Evolutionary conservation across 1,284 basidiomycete genomes (phyloP).

Genomic region (Meira nashicola): DNA sequence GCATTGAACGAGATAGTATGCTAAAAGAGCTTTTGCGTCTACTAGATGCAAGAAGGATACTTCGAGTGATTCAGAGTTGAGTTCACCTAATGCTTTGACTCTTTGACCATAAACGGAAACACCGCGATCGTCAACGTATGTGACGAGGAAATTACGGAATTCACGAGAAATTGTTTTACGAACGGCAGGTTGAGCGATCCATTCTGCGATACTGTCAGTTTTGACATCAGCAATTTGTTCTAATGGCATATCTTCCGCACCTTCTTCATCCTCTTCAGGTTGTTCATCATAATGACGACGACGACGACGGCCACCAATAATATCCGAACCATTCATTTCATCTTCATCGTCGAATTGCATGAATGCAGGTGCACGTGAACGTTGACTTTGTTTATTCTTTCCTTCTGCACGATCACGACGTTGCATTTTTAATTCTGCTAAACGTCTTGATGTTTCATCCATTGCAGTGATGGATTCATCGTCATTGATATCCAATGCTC

Average conservation of each 20-base stretch:
- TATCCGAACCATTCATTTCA: slow-evolving; percentile 32
- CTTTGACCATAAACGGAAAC: slow-evolving; percentile 89
- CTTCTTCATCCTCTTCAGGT: slow-evolving; percentile 61
- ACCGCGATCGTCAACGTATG: slow-evolving; percentile 85
- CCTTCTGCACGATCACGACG: slow-evolving; percentile 78
- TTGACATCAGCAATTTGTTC: slow-evolving; percentile 97
- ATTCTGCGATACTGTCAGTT: slow-evolving; percentile 90
- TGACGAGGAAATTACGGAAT: slow-evolving; percentile 92
- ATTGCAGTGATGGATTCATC: slow-evolving; percentile 70
- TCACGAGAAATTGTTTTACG: slow-evolving; percentile 82
- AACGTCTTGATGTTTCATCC: slow-evolving; percentile 69
- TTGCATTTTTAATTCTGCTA: slow-evolving; percentile 82
- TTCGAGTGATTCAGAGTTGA: slow-evolving; percentile 81
- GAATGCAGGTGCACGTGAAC: slow-evolving; percentile 77
- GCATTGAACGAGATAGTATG: slow-evolving; percentile 93
- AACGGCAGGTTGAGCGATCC: slow-evolving; percentile 89
- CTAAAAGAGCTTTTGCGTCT: slow-evolving; percentile 83
- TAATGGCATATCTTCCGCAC: slow-evolving; percentile 70
- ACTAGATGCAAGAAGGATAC: slow-evolving; percentile 91
- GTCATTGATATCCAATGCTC: slow-evolving; percentile 75
- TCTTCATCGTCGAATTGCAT: slow-evolving; percentile 66
- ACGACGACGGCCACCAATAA: slow-evolving; percentile 50
- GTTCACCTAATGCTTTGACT: slow-evolving; percentile 89
- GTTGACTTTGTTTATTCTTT: slow-evolving; percentile 45
- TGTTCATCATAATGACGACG: slow-evolving; percentile 56